Conservation (phyloP, 306 rosid genomes). For the Vachellia collinsii region DNA sequence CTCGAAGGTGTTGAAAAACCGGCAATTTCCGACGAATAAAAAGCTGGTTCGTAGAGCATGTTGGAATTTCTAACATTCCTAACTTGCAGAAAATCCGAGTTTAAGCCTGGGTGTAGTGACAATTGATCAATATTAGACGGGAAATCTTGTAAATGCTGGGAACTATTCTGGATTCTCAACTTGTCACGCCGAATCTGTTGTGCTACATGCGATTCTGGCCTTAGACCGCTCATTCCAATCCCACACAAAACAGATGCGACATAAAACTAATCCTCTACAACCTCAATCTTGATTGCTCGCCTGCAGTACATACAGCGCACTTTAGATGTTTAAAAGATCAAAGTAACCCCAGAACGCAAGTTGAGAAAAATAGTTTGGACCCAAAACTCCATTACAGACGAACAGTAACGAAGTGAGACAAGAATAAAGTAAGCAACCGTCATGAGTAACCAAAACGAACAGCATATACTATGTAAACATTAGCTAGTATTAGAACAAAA, state of each 20-base stretch:
- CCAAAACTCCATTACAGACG: neutral
- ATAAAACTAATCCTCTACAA: neutral
- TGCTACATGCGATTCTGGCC: slow-evolving; percentile 80
- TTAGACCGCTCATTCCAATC: slow-evolving; percentile 63
- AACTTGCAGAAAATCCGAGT: slow-evolving; percentile 56
- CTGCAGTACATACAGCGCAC: neutral
- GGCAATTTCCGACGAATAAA: slow-evolving; percentile 51
- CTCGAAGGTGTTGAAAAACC: slow-evolving; percentile 45
- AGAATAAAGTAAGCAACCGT: neutral
- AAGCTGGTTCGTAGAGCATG: slow-evolving; percentile 58
- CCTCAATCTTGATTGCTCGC: neutral
- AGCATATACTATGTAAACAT: neutral
- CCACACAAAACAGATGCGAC: neutral
- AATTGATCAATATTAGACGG: slow-evolving; percentile 44
- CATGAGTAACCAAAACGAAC: neutral
- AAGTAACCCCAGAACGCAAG: neutral
- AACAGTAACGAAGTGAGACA: neutral
- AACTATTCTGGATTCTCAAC: slow-evolving; percentile 59
- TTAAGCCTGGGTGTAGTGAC: slow-evolving; percentile 36
- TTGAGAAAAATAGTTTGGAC: neutral
- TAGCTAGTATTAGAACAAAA: neutral
- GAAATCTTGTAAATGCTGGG: slow-evolving; percentile 35
- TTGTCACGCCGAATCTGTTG: slow-evolving; percentile 89
- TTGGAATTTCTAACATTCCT: slow-evolving; percentile 58
- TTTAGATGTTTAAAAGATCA: neutral